Base-by-base conservation (phyloP, 2,329 filamentous ascomycete species). In the Trichoderma guizhouense region DNA sequence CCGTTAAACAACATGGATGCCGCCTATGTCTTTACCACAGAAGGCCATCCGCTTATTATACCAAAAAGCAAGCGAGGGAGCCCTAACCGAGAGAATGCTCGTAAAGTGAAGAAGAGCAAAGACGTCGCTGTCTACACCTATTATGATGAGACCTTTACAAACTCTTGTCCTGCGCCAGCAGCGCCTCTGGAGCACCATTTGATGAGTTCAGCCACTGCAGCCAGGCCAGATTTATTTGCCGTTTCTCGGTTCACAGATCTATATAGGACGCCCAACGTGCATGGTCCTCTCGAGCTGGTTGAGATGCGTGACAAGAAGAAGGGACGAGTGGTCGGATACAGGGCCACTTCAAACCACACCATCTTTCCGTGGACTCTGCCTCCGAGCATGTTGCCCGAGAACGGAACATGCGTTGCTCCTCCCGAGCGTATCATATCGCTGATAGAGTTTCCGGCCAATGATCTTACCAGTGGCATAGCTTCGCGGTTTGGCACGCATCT, bases 331-430 rank as follows among this genome's bases (percentile, higher is more conserved):
- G 80, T 76, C 28, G 77, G 76, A 34, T 82, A 80, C 73, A 79
- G 75, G 55, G 91, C 90, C 15, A 88, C 88, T 7, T 90, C 90
- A 0, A 97, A 97, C 77, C 91, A 95, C 79, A 95, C 92, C 0
- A 91, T 93, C 76, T 98, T 94, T 78, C 96, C 96, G 0, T 98
- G 95, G 95, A 98, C 96, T 0, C 84, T 99, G 0, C 95, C 96
- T 0, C 84, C 86, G 1, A 86, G 89, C 30, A 85, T 97, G 76
- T 86, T 98, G 3, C 94, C 95, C 0, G 82, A 84, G 11, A 90
- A 97, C 77, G 95, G 92, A 0, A 91, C 87, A n/a, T 97, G 93
- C 75, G 87, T 91, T 5, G 89, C 88, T 14, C 91, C 97, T 75
- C 86, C 89, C 6, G 85, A 90, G 71, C 91, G 92, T 21, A 86